Base-by-base conservation (phyloP, 1,284 basidiomycete species). In the Puccinia hordei region DNA sequence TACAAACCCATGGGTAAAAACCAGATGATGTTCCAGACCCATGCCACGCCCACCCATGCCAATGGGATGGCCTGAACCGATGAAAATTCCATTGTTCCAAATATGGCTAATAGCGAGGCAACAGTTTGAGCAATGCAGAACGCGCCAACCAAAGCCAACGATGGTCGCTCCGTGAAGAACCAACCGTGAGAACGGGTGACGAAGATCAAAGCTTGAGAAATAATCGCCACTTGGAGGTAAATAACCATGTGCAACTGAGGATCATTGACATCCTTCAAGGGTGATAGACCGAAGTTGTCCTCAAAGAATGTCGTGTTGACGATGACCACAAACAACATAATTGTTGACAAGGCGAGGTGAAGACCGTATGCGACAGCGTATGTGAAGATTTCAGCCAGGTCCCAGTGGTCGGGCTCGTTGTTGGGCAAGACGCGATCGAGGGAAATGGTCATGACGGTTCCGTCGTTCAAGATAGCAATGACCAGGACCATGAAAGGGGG, bases 401-500 rank as follows among this genome's bases (percentile, higher is more conserved):
- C 94, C 95, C 95, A 98, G 84, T 92, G 92, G 87, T 98, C 95
- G 77, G 86, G 86, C 80, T 92, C 92, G 87, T 89, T 92, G 73
- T 93, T 95, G 66, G 95, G 95, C 85, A 98, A 88, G 82, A 98
- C 95, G 87, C 95, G 94, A 87, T 98, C 95, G 82, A 98, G 92
- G 44, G 94, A 97, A 83, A 98, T 90, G 19, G 95, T 98, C 95
- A 98, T 98, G 89, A 98, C 96, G 33, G 80, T 74, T 33, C 80
- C 80, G 35, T 75, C 69, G 55, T 81, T 72, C 30, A 73, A 46
- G 38, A 75, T 89, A 81, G 95, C 95, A 83, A 98, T 96, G 87
- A 98, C 93, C 87, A 98, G 91, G 46, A 81, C 78, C 81, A 81
- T 81, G 72, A 81, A 81, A 13, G 81, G 81, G 6, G 81, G 81